Evolutionary conservation across 2,329 filamentous ascomycete species (phyloP), one percentile per base, ranked within the genome.

Genomic region (Diaporthe helianthi): DNA sequence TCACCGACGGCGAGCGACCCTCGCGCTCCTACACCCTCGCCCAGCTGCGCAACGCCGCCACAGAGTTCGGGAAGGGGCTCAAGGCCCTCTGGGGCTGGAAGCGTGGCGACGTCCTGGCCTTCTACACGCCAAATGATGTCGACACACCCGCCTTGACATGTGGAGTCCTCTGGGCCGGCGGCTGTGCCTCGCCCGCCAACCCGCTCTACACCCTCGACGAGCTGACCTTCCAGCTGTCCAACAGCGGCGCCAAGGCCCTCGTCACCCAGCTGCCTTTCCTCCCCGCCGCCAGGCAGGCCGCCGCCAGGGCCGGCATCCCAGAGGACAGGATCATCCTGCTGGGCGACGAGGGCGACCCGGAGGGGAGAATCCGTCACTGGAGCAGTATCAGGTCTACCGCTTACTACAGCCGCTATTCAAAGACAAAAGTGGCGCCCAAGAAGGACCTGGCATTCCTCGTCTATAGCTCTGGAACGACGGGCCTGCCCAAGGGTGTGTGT

Each of bases 381-480:
- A 89, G 86, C 1, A 87, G 87, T 73, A 85, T 95, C 22, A 83
- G 89, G 67, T 90, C 92, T 73, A 86, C 88, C 24, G 86, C 87
- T 2, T 84, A 88, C 4, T 83, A 86, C 0, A 83, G 84, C 3
- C 84, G 87, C 72, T 89, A 87, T 75, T 84, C 88, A 22, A 73
- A 70, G 65, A 83, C 89, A 5, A 89, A 87, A 74, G 80, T 93
- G 64, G 84, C 92, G 60, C 88, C 93, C 0, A 84, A 86, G 61
- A 90, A 89, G 69, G 93, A 97, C 76, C 78, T 96, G 31, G 91
- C 93, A 0, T 97, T 96, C 76, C 80, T 98, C 69, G 93, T 97
- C 0, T 98, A 97, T 79, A 93, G 90, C 61, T 94, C 91, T 9
- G 95, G 95, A 9, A 98, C 95, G 0, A 98, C 95, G 0, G 95